Percentiles rank a stretch among this genome's conserved stretches.
Conservation (phyloP, 1,284 basidiomycete genomes). For the Ustilago curta region DNA sequence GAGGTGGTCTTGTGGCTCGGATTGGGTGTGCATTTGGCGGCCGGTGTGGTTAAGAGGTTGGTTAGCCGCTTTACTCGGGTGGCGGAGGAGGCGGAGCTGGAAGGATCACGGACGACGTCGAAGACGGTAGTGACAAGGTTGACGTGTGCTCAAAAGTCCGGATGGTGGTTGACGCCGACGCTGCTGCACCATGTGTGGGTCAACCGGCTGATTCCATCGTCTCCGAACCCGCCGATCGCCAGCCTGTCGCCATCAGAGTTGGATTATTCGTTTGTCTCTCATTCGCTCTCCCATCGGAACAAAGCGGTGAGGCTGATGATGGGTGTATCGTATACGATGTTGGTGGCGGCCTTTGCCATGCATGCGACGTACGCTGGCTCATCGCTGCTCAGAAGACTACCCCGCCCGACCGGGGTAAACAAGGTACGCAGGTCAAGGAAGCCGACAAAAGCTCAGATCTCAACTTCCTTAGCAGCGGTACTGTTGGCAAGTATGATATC, state of each 20-base stretch:
- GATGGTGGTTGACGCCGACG: constrained; percentile 47
- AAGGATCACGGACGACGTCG: neutral
- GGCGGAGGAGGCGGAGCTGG: neutral
- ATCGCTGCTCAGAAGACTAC: constrained; percentile 12
- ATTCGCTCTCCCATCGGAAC: constrained; percentile 29
- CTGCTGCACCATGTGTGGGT: constrained; percentile 46
- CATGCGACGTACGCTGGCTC: constrained; percentile 30
- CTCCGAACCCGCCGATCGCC: constrained; percentile 26
- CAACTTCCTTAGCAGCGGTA: constrained; percentile 1
- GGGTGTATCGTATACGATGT: constrained; percentile 19
- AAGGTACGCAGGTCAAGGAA: neutral
- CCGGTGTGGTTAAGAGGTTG: constrained; percentile 37
- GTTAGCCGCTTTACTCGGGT: constrained; percentile 20
- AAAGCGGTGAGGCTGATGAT: constrained; percentile 5
- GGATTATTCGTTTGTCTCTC: constrained; percentile 60
- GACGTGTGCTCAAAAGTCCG: constrained; percentile 25
- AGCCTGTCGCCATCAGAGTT: constrained; percentile 58
- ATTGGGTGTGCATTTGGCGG: constrained; percentile 41
- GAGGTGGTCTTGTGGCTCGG: constrained; percentile 58
- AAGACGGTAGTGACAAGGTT: neutral
- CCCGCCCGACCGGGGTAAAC: neutral
- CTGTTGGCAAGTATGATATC: constrained; percentile 31
- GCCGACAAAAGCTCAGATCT: constrained; percentile 4
- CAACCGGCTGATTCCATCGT: constrained; percentile 56
- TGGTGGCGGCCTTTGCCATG: constrained; percentile 38